phyloP scores from a whole-genome alignment of 1,284 basidiomycete genomes.

The Trametes versicolor region DNA sequence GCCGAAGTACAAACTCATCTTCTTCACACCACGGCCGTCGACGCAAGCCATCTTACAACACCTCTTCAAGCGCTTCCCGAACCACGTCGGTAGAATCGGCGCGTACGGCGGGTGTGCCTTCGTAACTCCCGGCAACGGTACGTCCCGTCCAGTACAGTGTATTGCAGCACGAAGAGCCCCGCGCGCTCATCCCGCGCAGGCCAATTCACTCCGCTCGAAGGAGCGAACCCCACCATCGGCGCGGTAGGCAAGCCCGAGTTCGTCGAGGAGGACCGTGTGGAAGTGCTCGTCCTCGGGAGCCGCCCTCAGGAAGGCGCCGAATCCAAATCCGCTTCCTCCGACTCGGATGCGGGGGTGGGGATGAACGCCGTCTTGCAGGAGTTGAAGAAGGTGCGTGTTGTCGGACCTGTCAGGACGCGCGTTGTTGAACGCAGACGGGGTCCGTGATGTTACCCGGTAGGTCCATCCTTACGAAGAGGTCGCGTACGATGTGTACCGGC shows the following conservation, averaged over 20 bases:
- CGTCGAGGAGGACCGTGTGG: slow-evolving; percentile 64
- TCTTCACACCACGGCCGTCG: slow-evolving; percentile 47
- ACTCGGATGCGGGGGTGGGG: slow-evolving; percentile 42
- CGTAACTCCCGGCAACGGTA: slow-evolving; percentile 59
- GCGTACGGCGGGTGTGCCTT: slow-evolving; percentile 64
- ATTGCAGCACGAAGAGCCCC: neutral
- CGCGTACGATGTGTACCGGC: slow-evolving; percentile 63
- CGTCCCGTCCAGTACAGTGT: too few relatives aligned
- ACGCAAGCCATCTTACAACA: slow-evolving; percentile 52
- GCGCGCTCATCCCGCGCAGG: slow-evolving; percentile 43
- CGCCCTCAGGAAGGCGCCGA: neutral
- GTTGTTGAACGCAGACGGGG: neutral
- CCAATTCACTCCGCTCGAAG: slow-evolving; percentile 55
- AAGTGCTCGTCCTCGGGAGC: slow-evolving; percentile 56
- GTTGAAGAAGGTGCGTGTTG: slow-evolving; percentile 54
- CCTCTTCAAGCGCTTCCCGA: slow-evolving; percentile 55
- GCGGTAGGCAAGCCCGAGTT: slow-evolving; percentile 52
- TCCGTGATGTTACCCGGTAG: slow-evolving; percentile 39
- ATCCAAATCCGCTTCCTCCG: neutral
- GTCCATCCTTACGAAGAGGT: slow-evolving; percentile 68
- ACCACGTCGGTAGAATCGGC: slow-evolving; percentile 58
- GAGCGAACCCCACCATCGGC: slow-evolving; percentile 58
- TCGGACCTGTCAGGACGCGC: neutral
- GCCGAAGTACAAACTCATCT: slow-evolving; percentile 39
- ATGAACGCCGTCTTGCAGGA: slow-evolving; percentile 53